Evolutionary conservation across 2,329 filamentous ascomycete genomes (phyloP), one percentile per base, ranked within the genome.

Genomic region (Xylariaceae sp.): DNA sequence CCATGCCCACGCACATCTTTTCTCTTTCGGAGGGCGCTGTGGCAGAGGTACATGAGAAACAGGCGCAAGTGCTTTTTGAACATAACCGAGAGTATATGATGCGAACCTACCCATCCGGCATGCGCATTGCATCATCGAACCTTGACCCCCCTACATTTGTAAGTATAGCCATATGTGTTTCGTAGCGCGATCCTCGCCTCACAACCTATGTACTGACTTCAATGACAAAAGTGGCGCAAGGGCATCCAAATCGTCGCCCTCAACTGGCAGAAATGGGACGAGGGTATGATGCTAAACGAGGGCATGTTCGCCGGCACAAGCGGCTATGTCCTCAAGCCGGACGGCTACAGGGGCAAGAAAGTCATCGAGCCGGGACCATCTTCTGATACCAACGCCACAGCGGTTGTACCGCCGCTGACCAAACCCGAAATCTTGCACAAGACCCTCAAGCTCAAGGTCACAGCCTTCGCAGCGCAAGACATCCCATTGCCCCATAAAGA

Each of bases 241-340:
- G 91, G 91, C 12, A 85, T 94, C 3, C 91, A 96, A 66, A 85
- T 96, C 56, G 89, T 94, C 2, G 91, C 91, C 0, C 72, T 97
- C 49, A 96, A 96, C 68, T 97, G 91, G 88, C 91, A 97, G 66
- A 85, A 83, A 50, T 83, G 86, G 65, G 90, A 96, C 59, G 85
- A 88, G 56, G 90, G 88, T 23, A 94, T 94, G 84, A 96, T 96
- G 92, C 77, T 95, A 12, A 96, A 96, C 61, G 84, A 93, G 61
- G 91, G 82, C 56, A 93, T 95, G 88, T 95, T 95, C 66, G 78
- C 82, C 2, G 86, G 85, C 10, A 88, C 86, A 0, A 76, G 76
- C n/a, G 91, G 91, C 19, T 96, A 90, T 72, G 82, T 93, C 2
- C 73, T 95, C 33, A 96, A 96, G 66, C 91, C 91, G 0, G 69